Conservation (phyloP, 2,329 filamentous ascomycete genomes). For the Alternaria sp. region DNA sequence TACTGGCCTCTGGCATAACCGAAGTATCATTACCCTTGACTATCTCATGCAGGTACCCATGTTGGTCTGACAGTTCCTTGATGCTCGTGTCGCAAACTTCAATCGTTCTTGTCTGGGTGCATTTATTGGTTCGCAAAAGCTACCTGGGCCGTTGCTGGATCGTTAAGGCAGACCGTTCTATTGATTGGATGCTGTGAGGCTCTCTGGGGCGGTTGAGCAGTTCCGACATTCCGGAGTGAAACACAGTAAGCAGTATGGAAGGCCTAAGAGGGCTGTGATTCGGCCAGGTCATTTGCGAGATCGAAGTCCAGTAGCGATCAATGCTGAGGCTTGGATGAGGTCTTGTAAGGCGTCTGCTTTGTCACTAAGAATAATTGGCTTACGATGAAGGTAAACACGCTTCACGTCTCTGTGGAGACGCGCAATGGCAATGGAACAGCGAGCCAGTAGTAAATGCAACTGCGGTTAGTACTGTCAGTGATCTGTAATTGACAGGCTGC, state of each 20-base stretch:
- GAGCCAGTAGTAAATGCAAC: background rate
- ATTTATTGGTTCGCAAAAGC: conserved; percentile 3
- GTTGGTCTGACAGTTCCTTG: background rate
- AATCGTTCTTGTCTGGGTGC: background rate
- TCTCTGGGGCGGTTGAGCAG: background rate
- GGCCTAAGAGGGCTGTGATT: background rate
- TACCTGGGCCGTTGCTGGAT: background rate
- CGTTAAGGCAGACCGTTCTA: background rate
- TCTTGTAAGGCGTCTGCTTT: background rate
- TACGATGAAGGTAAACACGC: background rate
- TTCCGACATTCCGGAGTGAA: conserved; percentile 1
- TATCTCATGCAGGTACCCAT: background rate
- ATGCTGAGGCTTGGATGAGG: background rate
- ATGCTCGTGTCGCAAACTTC: background rate
- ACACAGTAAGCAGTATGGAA: background rate
- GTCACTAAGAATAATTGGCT: background rate
- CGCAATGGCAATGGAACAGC: background rate
- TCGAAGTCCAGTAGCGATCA: background rate
- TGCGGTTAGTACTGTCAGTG: background rate
- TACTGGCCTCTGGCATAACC: background rate
- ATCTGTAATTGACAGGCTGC: background rate
- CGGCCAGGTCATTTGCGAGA: background rate
- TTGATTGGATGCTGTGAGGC: background rate
- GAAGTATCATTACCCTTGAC: background rate
- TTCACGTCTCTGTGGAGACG: background rate